A percentile compares a stretch with the other conserved stretches of the same genome.
phyloP scores from a whole-genome alignment of 2,329 filamentous ascomycete species.

The Fusarium pseudocircinatum region DNA sequence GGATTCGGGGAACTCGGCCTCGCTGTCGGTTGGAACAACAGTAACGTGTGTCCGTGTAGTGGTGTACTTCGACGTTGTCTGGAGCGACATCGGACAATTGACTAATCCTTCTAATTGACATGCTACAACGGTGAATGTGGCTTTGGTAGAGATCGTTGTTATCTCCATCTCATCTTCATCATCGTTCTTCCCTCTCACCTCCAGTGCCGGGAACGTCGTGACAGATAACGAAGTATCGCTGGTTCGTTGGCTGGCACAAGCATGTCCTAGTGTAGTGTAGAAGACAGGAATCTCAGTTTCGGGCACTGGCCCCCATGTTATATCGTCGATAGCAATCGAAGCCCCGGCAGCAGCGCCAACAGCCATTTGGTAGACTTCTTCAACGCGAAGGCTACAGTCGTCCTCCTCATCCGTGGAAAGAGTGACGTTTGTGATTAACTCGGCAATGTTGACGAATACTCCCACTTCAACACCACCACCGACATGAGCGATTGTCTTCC shows the following conservation, averaged over 20 bases:
- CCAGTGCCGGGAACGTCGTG: conserved; percentile 9
- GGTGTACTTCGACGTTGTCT: conserved; percentile 53
- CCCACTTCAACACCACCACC: background rate
- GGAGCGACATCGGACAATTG: conserved; percentile 62
- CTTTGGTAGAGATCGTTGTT: conserved; percentile 52
- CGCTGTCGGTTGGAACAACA: conserved; percentile 50
- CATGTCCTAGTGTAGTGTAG: conserved; percentile 59
- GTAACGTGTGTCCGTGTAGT: conserved; percentile 54
- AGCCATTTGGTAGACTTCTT: conserved; percentile 60
- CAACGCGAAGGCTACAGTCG: background rate
- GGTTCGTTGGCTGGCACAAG: conserved; percentile 49
- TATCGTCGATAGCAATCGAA: conserved; percentile 53
- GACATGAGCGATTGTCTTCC: background rate
- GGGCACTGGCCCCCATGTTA: conserved; percentile 62
- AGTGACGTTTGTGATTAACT: background rate
- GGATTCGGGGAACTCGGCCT: background rate
- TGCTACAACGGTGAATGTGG: conserved; percentile 55
- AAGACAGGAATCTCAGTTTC: conserved; percentile 60
- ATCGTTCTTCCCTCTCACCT: background rate
- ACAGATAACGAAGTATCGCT: conserved; percentile 27
- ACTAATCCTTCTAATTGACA: conserved; percentile 55
- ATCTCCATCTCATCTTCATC: conserved; percentile 47
- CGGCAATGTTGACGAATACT: background rate
- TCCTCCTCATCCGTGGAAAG: background rate
- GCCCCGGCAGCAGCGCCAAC: conserved; percentile 65